Percentiles rank a stretch among this genome's conserved stretches.
Evolutionary conservation across 2,329 filamentous ascomycete genomes (phyloP).

Genomic region (Teratosphaeria epicoccoides): DNA sequence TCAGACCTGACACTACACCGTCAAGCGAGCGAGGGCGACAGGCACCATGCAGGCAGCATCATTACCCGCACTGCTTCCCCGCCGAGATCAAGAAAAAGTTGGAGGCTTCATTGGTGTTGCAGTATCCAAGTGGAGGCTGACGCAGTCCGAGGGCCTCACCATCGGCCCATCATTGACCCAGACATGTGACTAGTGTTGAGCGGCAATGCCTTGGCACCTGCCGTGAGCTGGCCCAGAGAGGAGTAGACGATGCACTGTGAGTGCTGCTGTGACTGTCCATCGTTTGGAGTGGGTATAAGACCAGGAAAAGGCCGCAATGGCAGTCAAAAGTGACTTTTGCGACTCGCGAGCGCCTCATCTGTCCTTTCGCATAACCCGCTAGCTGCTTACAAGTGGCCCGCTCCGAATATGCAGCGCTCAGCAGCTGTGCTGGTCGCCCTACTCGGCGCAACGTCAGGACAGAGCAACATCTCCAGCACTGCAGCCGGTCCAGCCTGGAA

Average conservation of each 20-base stretch:
- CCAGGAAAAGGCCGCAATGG: neutral
- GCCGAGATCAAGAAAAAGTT: neutral
- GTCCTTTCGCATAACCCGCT: neutral
- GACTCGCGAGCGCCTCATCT: neutral
- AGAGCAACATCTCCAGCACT: slow-evolving; percentile 4
- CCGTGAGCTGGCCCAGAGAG: neutral
- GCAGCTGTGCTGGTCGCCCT: slow-evolving; percentile 2
- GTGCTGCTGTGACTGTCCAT: neutral
- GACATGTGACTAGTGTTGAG: neutral
- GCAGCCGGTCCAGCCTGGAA: slow-evolving; percentile 12
- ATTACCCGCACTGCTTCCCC: neutral
- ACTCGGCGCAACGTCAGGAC: slow-evolving; percentile 1
- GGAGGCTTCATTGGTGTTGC: neutral
- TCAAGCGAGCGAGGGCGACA: neutral
- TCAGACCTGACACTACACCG: neutral
- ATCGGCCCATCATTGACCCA: neutral
- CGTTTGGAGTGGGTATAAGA: neutral
- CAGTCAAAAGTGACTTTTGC: neutral
- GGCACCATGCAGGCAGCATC: slow-evolving; percentile 1
- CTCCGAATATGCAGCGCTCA: neutral
- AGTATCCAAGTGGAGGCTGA: neutral
- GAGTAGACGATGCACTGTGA: neutral
- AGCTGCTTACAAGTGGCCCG: neutral
- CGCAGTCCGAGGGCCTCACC: neutral
- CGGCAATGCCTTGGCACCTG: neutral